Evolutionary conservation across 495 filamentous ascomycete species (phyloP).

Genomic region (Tuber brumale): DNA sequence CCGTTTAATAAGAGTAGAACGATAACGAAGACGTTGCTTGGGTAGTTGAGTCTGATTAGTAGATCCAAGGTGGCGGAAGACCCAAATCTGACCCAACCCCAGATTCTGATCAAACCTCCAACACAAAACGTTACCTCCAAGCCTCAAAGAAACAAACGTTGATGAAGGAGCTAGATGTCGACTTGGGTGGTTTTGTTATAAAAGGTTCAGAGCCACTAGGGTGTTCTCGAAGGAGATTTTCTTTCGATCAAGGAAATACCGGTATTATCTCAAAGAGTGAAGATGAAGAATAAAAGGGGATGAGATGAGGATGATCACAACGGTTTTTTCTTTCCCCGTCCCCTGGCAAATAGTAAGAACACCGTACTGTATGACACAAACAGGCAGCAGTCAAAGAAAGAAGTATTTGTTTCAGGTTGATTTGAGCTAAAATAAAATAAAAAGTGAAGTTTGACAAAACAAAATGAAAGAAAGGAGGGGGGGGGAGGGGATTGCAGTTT

Average conservation of each 20-base stretch:
- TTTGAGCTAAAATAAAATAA: not conserved
- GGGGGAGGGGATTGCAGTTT: not conserved
- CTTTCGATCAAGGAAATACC: not conserved
- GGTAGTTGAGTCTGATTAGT: not conserved
- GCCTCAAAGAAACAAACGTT: not conserved
- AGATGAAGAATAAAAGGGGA: not conserved
- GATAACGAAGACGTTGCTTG: not conserved
- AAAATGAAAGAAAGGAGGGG: not conserved
- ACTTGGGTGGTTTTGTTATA: not conserved
- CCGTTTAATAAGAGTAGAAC: not conserved
- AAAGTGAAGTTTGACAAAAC: not conserved
- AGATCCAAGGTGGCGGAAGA: not conserved
- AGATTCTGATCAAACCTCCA: not conserved
- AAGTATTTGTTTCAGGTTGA: constrained; percentile 2
- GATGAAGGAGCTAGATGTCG: not conserved
- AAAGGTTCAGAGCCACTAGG: not conserved
- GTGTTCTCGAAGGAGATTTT: not conserved
- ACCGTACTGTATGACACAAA: not conserved
- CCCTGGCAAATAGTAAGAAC: not conserved
- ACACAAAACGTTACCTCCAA: not conserved
- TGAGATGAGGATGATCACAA: not conserved
- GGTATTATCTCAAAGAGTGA: not conserved
- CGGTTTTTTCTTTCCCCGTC: not conserved
- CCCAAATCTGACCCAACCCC: not conserved
- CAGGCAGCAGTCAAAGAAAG: not conserved